Conservation (phyloP, 2,329 filamentous ascomycete genomes). For the Cladosporium halotolerans region DNA sequence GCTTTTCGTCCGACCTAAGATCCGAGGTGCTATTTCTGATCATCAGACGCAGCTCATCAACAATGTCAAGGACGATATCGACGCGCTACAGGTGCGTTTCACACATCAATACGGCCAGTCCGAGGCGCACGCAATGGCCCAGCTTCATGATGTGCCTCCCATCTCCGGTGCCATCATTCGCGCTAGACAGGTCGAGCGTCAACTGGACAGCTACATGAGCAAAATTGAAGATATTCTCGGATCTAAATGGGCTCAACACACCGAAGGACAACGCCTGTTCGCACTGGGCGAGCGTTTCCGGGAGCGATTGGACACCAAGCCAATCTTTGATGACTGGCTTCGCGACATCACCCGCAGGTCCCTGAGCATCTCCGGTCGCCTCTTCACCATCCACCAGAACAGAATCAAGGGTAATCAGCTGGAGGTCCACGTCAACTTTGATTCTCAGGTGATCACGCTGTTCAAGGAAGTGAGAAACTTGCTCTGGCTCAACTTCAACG, state of each 20-base stretch:
- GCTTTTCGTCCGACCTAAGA: constrained; percentile 96
- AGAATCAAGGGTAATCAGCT: constrained; percentile 83
- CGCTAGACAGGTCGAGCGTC: constrained; percentile 93
- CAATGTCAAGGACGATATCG: constrained; percentile 94
- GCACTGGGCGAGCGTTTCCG: constrained; percentile 89
- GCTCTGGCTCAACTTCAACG: constrained; percentile 87
- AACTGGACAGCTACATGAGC: constrained; percentile 94
- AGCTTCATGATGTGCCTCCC: constrained; percentile 88
- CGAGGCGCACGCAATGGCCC: constrained; percentile 95
- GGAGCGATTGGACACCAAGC: constrained; percentile 88
- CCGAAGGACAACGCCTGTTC: constrained; percentile 89
- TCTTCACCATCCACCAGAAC: constrained; percentile 85
- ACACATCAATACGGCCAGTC: constrained; percentile 99
- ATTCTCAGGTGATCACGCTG: constrained; percentile 90
- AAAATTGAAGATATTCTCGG: constrained; percentile 98
- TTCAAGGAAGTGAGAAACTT: constrained; percentile 99
- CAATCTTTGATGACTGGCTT: constrained; percentile 94
- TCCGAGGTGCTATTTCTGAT: constrained; percentile 92
- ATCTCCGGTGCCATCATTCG: constrained; percentile 97
- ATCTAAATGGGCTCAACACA: constrained; percentile 87
- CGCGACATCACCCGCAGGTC: constrained; percentile 82
- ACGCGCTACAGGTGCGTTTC: constrained; percentile 88
- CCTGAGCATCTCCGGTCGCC: constrained; percentile 81
- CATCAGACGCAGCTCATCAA: constrained; percentile 98
- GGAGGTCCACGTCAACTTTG: constrained; percentile 91